These are phyloP conservation scores for Knoxdaviesia capensis DNA, from an alignment of 2,329 filamentous ascomycete species.

Conservation along the genomic window DNA sequence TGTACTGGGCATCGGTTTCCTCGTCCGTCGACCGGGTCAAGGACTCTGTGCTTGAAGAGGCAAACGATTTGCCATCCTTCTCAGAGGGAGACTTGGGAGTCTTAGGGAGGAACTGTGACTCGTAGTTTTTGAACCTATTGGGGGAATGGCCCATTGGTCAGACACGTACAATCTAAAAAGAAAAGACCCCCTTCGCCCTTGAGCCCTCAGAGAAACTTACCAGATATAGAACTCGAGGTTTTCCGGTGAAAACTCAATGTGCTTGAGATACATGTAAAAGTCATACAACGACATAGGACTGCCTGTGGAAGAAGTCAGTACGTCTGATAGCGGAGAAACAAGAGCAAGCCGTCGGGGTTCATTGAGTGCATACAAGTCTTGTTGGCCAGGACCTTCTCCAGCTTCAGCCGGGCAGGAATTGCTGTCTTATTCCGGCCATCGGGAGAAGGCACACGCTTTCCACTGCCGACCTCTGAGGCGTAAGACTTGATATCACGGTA, in stretches of 20 bases:
- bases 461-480: constrained; percentile 15
- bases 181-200: background rate
- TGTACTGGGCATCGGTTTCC: constrained; percentile 12
- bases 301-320: constrained; percentile 10
- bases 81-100: constrained; percentile 5
- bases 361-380: constrained; percentile 17
- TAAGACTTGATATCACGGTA: constrained; percentile 26
- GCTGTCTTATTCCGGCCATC: constrained; percentile 14
- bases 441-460: constrained; percentile 15
- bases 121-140: constrained; percentile 23
- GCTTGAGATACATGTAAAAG: constrained; percentile 29
- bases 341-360: background rate
- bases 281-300: constrained; percentile 28
- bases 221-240: constrained; percentile 29
- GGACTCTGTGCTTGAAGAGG: constrained; percentile 1
- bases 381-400: constrained; percentile 25
- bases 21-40: constrained; percentile 3
- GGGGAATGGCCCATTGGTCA: no score
- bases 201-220: constrained; percentile 10
- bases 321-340: background rate
- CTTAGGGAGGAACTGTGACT: constrained; percentile 8
- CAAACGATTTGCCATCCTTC: constrained; percentile 9
- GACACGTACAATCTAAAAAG: no score
- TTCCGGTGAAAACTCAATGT: constrained; percentile 26
- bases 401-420: constrained; percentile 17